These are phyloP conservation scores for Globisporangium yorkense DNA, from an alignment of 352 stramenopile species.

Conservation along the genomic window DNA sequence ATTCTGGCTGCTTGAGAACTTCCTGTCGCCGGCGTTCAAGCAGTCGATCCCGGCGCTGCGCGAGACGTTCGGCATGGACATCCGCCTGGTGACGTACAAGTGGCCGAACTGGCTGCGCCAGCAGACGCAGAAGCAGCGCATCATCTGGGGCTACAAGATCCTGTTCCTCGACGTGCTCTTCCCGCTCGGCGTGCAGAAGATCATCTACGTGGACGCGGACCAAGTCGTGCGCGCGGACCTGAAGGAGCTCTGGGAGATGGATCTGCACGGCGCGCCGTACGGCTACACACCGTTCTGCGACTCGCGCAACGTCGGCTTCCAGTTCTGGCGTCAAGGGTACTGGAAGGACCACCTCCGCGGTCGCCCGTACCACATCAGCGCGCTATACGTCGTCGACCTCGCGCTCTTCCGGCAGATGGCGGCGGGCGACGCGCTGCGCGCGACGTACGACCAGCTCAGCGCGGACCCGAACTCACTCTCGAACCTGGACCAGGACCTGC, in stretches of 20 bases:
- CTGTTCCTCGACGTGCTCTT: slow-evolving; percentile 99
- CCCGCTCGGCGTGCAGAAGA: slow-evolving; percentile 97
- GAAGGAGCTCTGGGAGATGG: slow-evolving; percentile 98
- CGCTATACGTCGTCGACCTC: slow-evolving; percentile 99
- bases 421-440: slow-evolving; percentile 94
- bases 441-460: slow-evolving; percentile 96
- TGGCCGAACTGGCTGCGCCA: slow-evolving; percentile 98
- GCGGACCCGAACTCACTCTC: slow-evolving; percentile 97
- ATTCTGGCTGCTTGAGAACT: slow-evolving; percentile 99
- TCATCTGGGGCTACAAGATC: slow-evolving; percentile 99
- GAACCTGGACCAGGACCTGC: slow-evolving; percentile 99
- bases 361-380: slow-evolving; percentile 99
- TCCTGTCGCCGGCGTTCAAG: slow-evolving; percentile 98
- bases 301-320: slow-evolving; percentile 95
- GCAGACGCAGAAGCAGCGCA: slow-evolving; percentile 99
- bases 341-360: slow-evolving; percentile 97
- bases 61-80: slow-evolving; percentile 93
- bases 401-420: slow-evolving; percentile 91
- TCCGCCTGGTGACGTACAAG: slow-evolving; percentile 99
- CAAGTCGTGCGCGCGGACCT: slow-evolving; percentile 98
- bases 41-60: slow-evolving; percentile 89
- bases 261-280: slow-evolving; percentile 95
- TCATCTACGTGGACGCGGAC: slow-evolving; percentile 99
- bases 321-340: slow-evolving; percentile 98
- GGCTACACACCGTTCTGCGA: slow-evolving; percentile 99